These are phyloP conservation scores for Sordariomycetes sp. DNA, from an alignment of 2,329 filamentous ascomycete genomes.

Conservation along the genomic window DNA sequence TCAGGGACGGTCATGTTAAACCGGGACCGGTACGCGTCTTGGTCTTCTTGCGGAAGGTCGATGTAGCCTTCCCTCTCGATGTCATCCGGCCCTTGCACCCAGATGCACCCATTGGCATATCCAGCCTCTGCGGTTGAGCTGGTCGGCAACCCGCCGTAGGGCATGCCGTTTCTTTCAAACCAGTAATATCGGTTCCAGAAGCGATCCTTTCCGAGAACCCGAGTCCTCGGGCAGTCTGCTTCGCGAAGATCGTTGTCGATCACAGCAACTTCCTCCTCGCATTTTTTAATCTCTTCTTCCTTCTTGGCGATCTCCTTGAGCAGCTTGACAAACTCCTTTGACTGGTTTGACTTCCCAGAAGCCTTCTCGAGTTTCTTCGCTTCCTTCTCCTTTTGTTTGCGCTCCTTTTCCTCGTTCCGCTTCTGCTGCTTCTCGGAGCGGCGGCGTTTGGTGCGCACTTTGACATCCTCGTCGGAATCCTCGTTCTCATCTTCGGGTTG, in stretches of 20 bases:
- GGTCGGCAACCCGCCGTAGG: constrained; percentile 76
- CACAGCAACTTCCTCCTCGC: constrained; percentile 75
- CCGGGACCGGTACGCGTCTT: constrained; percentile 65
- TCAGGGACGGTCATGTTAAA: constrained; percentile 79
- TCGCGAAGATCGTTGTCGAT: constrained; percentile 90
- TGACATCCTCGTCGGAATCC: constrained; percentile 63
- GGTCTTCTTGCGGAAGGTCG: constrained; percentile 61
- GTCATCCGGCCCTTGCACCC: constrained; percentile 92
- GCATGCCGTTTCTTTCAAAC: constrained; percentile 99
- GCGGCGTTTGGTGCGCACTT: constrained; percentile 41
- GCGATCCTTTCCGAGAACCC: constrained; percentile 83
- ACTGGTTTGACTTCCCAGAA: constrained; percentile 57
- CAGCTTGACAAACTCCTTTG: constrained; percentile 82
- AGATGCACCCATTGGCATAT: constrained; percentile 91
- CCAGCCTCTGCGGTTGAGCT: constrained; percentile 81
- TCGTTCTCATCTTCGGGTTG: constrained; percentile 46
- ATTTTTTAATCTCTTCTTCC: constrained; percentile 68
- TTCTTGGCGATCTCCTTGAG: constrained; percentile 84
- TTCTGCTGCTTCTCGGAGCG: constrained; percentile 64
- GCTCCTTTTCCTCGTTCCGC: constrained; percentile 66
- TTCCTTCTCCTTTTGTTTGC: constrained; percentile 63
- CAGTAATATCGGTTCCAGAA: constrained; percentile 99
- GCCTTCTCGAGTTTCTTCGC: constrained; percentile 54
- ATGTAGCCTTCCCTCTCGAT: constrained; percentile 82
- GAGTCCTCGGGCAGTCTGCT: constrained; percentile 84